Evolutionary conservation across 148 eudicot genomes (phyloP).

Genomic region (Rhododendron ovatum): DNA sequence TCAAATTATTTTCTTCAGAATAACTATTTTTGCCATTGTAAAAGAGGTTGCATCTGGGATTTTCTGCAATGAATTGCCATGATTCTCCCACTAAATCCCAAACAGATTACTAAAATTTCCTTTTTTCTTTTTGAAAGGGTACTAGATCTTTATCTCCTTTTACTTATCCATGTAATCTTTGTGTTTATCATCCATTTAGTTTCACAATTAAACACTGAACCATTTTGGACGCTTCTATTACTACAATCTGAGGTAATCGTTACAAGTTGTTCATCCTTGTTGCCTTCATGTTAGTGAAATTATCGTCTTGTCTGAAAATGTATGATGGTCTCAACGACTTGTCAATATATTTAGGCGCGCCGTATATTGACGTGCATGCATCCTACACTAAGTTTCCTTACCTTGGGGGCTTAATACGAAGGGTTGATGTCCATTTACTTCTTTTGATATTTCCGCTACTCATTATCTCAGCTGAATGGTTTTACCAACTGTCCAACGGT

Average conservation of each 20-base stretch:
- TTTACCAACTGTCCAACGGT: not conserved
- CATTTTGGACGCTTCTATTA: not conserved
- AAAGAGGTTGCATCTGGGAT: not conserved
- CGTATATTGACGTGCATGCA: too few relatives aligned
- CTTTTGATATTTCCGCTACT: too few relatives aligned
- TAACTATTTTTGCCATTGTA: not conserved
- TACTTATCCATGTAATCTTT: slow-evolving; percentile 1
- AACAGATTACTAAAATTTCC: not conserved
- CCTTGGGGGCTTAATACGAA: too few relatives aligned
- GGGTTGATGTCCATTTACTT: too few relatives aligned
- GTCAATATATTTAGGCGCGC: too few relatives aligned
- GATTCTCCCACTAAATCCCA: not conserved
- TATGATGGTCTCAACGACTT: too few relatives aligned
- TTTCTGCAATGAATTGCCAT: not conserved
- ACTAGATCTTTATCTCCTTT: not conserved
- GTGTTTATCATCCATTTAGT: not conserved
- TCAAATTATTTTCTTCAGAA: not conserved
- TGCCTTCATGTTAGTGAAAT: not conserved
- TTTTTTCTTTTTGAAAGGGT: not conserved
- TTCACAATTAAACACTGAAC: not conserved
- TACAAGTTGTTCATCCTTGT: not conserved
- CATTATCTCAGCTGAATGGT: too few relatives aligned
- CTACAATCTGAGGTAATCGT: not conserved
- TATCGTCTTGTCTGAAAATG: too few relatives aligned
- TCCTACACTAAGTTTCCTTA: not conserved